Conservation (phyloP, 768 basidiomycete genomes). For the Amanita jacksonii region DNA sequence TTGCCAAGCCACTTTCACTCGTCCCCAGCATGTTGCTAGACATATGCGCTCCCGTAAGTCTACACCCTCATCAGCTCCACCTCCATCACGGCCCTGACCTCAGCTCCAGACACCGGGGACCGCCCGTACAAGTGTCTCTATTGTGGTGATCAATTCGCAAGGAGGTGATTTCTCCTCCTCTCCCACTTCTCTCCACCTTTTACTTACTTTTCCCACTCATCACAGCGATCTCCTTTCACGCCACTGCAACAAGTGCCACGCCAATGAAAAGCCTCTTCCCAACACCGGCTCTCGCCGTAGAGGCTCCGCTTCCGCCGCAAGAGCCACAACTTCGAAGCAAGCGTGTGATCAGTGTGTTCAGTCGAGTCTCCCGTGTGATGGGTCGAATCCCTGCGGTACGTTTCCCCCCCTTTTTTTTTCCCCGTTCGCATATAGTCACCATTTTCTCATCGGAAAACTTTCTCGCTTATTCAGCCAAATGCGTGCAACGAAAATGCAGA, state of each 20-base stretch:
- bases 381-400: slow-evolving; percentile 70
- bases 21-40: slow-evolving; percentile 82
- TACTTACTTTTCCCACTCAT: not conserved
- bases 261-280: slow-evolving; percentile 53
- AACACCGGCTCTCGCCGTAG: slow-evolving; percentile 44
- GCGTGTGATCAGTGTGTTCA: slow-evolving; percentile 82
- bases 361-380: slow-evolving; percentile 67
- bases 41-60: slow-evolving; percentile 87
- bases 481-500: slow-evolving; percentile 55
- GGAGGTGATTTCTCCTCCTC: slow-evolving; percentile 40
- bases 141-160: slow-evolving; percentile 85
- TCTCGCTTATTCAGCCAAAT: slow-evolving; percentile 47
- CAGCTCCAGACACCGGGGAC: slow-evolving; percentile 68
- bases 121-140: slow-evolving; percentile 83
- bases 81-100: slow-evolving; percentile 13
- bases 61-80: slow-evolving; percentile 12
- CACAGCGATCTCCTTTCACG: slow-evolving; percentile 73
- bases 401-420: slow-evolving; percentile 1
- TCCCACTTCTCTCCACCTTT: slow-evolving; percentile 1
- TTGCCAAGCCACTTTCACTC: slow-evolving; percentile 79
- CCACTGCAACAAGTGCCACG: slow-evolving; percentile 84
- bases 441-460: not conserved
- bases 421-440: slow-evolving; percentile 7
- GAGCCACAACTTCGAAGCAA: slow-evolving; percentile 73
- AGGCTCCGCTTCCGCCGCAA: slow-evolving; percentile 53